phyloP scores from a whole-genome alignment of 2,329 filamentous ascomycete species.

The Tolypocladium ovalisporum region DNA sequence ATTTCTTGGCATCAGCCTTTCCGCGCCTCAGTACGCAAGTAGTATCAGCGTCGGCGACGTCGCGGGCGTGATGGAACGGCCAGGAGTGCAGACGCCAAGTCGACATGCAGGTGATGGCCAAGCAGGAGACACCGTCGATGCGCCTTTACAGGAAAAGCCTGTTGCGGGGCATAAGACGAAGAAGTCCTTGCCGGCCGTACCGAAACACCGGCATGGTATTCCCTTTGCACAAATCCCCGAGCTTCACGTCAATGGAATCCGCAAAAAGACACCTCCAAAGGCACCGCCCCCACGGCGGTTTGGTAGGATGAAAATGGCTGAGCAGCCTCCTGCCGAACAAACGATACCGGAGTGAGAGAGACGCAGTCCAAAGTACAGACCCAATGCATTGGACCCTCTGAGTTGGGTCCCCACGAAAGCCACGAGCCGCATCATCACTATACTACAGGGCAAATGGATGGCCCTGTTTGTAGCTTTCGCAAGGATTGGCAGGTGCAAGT shows the following conservation, averaged over 20 bases:
- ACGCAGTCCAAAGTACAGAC: no score
- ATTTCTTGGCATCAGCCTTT: slow-evolving; percentile 61
- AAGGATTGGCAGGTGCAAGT: neutral
- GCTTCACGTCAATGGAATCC: slow-evolving; percentile 14
- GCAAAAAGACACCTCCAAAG: slow-evolving; percentile 33
- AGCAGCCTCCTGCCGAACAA: slow-evolving; percentile 18
- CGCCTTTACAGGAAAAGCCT: slow-evolving; percentile 9
- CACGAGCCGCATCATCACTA: neutral
- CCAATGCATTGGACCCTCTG: neutral
- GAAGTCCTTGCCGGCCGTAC: slow-evolving; percentile 42
- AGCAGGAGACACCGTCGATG: slow-evolving; percentile 10
- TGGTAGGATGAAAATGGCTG: slow-evolving; percentile 27
- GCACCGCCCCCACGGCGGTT: slow-evolving; percentile 34
- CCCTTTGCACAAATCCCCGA: slow-evolving; percentile 27
- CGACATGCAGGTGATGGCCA: slow-evolving; percentile 29
- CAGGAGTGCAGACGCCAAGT: slow-evolving; percentile 72
- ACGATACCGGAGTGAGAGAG: slow-evolving; percentile 7
- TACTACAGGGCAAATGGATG: neutral
- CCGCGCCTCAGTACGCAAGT: slow-evolving; percentile 55
- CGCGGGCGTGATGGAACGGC: slow-evolving; percentile 70
- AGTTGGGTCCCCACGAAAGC: neutral
- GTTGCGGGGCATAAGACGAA: slow-evolving; percentile 22
- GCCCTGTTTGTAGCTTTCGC: neutral
- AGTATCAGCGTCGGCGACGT: slow-evolving; percentile 68
- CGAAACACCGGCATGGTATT: slow-evolving; percentile 43